Conservation (phyloP, 2,329 filamentous ascomycete genomes). For the Phialocephala subalpina region DNA sequence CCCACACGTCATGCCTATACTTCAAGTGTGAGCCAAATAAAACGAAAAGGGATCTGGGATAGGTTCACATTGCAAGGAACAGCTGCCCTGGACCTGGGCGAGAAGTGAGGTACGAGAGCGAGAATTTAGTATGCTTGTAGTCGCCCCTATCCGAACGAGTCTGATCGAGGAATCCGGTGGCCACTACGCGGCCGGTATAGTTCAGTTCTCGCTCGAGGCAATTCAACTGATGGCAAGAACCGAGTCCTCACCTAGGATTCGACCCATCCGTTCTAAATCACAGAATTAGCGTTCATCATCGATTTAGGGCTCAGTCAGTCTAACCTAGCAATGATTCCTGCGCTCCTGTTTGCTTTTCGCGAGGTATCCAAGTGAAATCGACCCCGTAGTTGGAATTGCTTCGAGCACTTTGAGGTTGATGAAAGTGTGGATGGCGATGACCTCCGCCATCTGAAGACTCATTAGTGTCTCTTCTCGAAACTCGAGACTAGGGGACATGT, state of each 20-base stretch:
- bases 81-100: conserved; percentile 42
- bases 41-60: too few relatives aligned
- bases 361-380: too few relatives aligned
- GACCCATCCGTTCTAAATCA: neutral
- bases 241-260: neutral
- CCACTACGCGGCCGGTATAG: neutral
- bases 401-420: too few relatives aligned
- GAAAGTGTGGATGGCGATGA: too few relatives aligned
- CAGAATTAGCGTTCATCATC: neutral
- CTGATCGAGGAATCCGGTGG: conserved; percentile 25
- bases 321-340: too few relatives aligned
- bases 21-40: neutral
- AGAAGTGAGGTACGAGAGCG: conserved; percentile 42
- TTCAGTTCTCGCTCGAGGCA: neutral
- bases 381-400: too few relatives aligned
- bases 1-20: conserved; percentile 46
- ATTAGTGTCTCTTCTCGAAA: neutral
- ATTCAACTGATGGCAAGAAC: neutral
- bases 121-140: conserved; percentile 46
- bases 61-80: conserved; percentile 41
- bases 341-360: too few relatives aligned
- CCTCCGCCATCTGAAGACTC: neutral
- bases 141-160: conserved; percentile 38
- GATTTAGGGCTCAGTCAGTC: too few relatives aligned
- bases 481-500: conserved; percentile 27